phyloP scores from a whole-genome alignment of 2,329 filamentous ascomycete genomes.

The Microsporum audouinii region DNA sequence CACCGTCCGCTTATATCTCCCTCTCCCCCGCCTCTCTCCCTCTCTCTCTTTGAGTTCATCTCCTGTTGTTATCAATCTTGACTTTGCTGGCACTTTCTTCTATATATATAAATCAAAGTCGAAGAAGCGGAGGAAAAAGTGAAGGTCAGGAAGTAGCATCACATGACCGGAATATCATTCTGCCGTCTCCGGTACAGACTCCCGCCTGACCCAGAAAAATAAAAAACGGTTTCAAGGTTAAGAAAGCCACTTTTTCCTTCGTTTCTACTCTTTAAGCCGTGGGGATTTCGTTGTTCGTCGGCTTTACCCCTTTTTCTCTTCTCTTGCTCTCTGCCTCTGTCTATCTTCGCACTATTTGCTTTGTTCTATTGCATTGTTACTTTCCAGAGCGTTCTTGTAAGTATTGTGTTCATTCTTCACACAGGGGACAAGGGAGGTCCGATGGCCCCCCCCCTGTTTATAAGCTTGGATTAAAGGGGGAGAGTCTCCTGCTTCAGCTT shows the following conservation, averaged over 20 bases:
- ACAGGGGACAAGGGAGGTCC: not conserved
- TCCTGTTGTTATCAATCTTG: not conserved
- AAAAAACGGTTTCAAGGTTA: not conserved
- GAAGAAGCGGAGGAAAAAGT: not conserved
- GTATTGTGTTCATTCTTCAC: not conserved
- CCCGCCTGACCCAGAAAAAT: not conserved
- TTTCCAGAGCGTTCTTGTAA: slow-evolving; percentile 2
- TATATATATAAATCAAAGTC: not conserved
- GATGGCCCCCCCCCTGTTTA: not conserved
- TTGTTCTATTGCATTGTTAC: not conserved
- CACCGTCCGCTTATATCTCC: not conserved
- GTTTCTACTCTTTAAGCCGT: not conserved
- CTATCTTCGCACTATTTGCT: not conserved
- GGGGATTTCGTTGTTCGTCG: not conserved
- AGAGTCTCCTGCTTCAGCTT: not conserved
- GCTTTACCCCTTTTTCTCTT: not conserved
- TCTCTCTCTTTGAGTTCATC: not conserved
- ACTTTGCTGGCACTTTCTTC: not conserved
- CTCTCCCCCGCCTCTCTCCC: not conserved
- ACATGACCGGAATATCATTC: slow-evolving; percentile 1
- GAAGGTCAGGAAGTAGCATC: not conserved
- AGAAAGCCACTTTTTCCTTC: not conserved
- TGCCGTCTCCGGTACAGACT: not conserved
- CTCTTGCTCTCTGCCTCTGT: not conserved
- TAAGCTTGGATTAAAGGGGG: not conserved